Evolutionary conservation across 2,329 filamentous ascomycete genomes (phyloP).

Genomic region (Trichoderma pleuroti): DNA sequence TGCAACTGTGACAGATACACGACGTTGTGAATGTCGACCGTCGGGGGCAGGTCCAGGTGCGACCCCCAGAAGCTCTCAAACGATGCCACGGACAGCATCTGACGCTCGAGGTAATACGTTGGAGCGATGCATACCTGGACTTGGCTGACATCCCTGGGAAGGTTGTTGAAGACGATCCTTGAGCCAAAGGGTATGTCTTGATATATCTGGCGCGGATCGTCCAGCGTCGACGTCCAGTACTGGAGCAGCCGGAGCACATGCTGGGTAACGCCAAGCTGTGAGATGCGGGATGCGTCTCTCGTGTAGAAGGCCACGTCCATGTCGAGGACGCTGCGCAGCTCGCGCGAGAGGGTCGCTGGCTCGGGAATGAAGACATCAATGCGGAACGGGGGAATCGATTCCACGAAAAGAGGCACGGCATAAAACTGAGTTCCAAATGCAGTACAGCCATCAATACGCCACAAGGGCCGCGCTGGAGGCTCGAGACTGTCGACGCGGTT

Average conservation of each 20-base stretch:
- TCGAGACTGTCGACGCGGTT: slow-evolving; percentile 58
- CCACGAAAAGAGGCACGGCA: slow-evolving; percentile 51
- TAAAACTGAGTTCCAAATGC: slow-evolving; percentile 57
- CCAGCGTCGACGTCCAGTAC: slow-evolving; percentile 42
- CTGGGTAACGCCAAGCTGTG: slow-evolving; percentile 48
- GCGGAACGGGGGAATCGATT: slow-evolving; percentile 46
- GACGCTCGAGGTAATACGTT: slow-evolving; percentile 52
- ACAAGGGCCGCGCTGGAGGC: slow-evolving; percentile 42
- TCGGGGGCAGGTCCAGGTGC: slow-evolving; percentile 40
- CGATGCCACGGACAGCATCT: slow-evolving; percentile 43
- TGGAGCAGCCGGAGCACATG: slow-evolving; percentile 55
- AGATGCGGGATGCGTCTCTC: slow-evolving; percentile 47
- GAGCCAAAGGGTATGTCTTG: slow-evolving; percentile 54
- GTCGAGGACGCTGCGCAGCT: slow-evolving; percentile 45
- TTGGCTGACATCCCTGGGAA: slow-evolving; percentile 46
- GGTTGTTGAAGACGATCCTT: slow-evolving; percentile 50
- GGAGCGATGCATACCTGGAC: slow-evolving; percentile 46
- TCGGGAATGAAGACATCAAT: slow-evolving; percentile 58
- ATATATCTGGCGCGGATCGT: slow-evolving; percentile 38
- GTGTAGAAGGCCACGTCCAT: slow-evolving; percentile 54
- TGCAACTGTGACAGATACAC: slow-evolving; percentile 52
- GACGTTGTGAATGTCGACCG: slow-evolving; percentile 49
- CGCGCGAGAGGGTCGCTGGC: slow-evolving; percentile 38
- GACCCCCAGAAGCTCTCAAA: slow-evolving; percentile 45
- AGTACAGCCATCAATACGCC: slow-evolving; percentile 58